A percentile compares a stretch with the other conserved stretches of the same genome.
phyloP scores from a whole-genome alignment of 257 asterid genomes.

The Rauvolfia tetraphylla region DNA sequence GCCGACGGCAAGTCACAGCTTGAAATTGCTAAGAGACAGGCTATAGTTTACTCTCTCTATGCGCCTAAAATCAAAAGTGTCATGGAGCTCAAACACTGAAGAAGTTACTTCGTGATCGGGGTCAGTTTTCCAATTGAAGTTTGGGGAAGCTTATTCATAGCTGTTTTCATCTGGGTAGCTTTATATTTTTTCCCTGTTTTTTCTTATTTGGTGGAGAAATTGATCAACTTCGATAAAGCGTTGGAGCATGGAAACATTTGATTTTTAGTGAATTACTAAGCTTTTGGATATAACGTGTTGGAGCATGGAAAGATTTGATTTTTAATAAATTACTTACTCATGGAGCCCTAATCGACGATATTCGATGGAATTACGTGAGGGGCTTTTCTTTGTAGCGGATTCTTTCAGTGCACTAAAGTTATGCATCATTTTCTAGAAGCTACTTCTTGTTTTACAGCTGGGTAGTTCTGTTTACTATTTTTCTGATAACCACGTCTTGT shows the following conservation, averaged over 20 bases:
- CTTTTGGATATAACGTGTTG: neutral
- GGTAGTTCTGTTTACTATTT: neutral
- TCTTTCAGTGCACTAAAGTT: neutral
- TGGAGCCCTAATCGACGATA: neutral
- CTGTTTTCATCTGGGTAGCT: neutral
- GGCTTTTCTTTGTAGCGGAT: neutral
- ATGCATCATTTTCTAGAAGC: too few relatives aligned
- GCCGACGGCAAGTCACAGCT: constrained; percentile 82
- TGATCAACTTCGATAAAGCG: neutral
- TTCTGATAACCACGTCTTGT: neutral
- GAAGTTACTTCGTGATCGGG: neutral
- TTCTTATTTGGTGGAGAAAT: neutral
- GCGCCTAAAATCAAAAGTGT: constrained; percentile 67
- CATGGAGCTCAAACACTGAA: constrained; percentile 56
- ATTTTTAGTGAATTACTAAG: neutral
- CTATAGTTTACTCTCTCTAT: constrained; percentile 68
- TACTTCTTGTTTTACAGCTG: too few relatives aligned
- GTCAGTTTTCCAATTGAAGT: neutral
- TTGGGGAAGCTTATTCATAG: neutral
- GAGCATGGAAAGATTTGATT: too few relatives aligned
- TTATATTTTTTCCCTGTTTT: neutral
- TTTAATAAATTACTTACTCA: neutral
- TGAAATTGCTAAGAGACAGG: constrained; percentile 76
- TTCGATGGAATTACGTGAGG: neutral
- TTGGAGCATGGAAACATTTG: neutral